These are phyloP conservation scores for Gremmenia infestans DNA, from an alignment of 2,329 filamentous ascomycete species.

Conservation along the genomic window DNA sequence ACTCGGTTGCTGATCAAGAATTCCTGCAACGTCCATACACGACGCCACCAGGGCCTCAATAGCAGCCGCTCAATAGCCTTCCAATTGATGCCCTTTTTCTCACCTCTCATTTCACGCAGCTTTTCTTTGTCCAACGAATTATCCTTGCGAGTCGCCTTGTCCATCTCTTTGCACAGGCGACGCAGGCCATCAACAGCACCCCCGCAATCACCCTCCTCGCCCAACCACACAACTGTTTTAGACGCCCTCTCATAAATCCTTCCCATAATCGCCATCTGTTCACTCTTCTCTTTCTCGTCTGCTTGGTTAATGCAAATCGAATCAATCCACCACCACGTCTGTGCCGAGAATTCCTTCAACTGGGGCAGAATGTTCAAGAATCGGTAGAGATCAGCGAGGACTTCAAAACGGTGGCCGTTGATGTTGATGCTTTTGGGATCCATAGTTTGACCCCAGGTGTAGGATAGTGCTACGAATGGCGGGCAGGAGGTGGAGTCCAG, in stretches of 20 bases:
- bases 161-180: neutral
- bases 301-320: constrained; percentile 18
- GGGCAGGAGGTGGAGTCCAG: neutral
- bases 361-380: neutral
- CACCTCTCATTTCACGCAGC: neutral
- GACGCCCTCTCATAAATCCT: constrained; percentile 12
- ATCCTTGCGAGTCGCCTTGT: neutral
- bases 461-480: constrained; percentile 1
- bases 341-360: neutral
- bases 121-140: neutral
- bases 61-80: constrained; percentile 4
- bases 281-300: constrained; percentile 2
- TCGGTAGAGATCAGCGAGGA: constrained; percentile 1
- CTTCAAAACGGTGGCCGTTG: neutral
- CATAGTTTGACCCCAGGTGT: constrained; percentile 3
- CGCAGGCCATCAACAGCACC: neutral
- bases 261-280: constrained; percentile 13
- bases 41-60: constrained; percentile 6
- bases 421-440: neutral
- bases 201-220: neutral
- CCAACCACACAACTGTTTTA: constrained; percentile 10
- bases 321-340: constrained; percentile 18
- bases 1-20: constrained; percentile 3
- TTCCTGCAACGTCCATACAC: constrained; percentile 14
- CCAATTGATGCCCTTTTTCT: neutral